Conservation (phyloP, 225 moss, liverwort and hornwort genomes). For the Pleurozium schreberi region DNA sequence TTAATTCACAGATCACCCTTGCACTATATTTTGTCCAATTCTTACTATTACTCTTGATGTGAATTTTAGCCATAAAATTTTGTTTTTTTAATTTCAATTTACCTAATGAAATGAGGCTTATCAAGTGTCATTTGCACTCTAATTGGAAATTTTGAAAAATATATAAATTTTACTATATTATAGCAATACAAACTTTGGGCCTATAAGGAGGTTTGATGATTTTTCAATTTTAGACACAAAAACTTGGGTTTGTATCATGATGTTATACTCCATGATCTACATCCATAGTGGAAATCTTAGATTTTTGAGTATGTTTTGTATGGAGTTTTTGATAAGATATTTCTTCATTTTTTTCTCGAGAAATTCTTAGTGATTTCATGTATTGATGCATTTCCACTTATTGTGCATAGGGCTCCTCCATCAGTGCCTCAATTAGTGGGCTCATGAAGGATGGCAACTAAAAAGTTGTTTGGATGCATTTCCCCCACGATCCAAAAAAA, state of each 20-base stretch:
- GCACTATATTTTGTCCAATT: not conserved
- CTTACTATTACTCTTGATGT: not conserved
- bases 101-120: not conserved
- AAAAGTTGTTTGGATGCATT: no score
- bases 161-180: not conserved
- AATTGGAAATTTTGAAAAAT: not conserved
- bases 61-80: not conserved
- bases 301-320: not conserved
- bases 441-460: no score
- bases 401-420: no score
- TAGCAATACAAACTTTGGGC: not conserved
- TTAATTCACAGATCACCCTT: rapidly evolving
- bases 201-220: not conserved
- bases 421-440: no score
- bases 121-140: rapidly evolving
- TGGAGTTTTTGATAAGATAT: not conserved
- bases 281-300: no score
- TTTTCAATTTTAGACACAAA: not conserved
- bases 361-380: no score
- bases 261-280: not conserved
- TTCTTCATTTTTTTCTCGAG: no score
- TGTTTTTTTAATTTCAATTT: not conserved
- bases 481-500: no score
- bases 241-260: not conserved
- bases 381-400: no score